phyloP scores from a whole-genome alignment of 805 yeast genomes.

The Candida anglica region DNA sequence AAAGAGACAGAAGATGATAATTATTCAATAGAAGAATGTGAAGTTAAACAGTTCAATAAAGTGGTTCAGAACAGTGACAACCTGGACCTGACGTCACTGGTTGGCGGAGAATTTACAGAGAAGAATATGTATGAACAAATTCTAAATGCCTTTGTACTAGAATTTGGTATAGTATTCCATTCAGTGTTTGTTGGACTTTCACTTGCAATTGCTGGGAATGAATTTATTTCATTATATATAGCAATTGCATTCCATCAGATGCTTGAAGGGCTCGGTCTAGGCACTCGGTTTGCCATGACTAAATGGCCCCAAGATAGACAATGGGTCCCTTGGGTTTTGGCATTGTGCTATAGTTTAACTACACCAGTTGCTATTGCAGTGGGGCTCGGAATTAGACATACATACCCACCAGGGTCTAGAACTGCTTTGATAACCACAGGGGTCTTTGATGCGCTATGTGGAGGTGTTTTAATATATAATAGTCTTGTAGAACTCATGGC shows the following conservation, averaged over 20 bases:
- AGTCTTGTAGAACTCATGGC: constrained; percentile 38
- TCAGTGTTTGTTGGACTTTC: constrained; percentile 80
- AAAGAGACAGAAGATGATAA: background rate
- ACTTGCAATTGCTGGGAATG: constrained; percentile 73
- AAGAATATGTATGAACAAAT: constrained; percentile 7
- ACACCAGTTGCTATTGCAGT: constrained; percentile 34
- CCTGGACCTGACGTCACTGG: too few relatives aligned
- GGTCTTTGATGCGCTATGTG: constrained; percentile 29
- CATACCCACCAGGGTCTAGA: constrained; percentile 31
- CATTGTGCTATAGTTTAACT: constrained; percentile 23
- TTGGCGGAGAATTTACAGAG: background rate
- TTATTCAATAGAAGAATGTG: background rate
- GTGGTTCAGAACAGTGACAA: background rate
- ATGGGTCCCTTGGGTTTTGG: constrained; percentile 30
- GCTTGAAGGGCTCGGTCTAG: constrained; percentile 85
- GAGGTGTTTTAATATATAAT: constrained; percentile 32
- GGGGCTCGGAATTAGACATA: constrained; percentile 30
- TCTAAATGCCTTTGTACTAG: constrained; percentile 44
- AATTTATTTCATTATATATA: constrained; percentile 65
- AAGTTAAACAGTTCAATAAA: background rate
- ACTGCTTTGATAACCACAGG: constrained; percentile 30
- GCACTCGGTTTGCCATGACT: constrained; percentile 53
- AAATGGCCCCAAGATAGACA: constrained; percentile 30
- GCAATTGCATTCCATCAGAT: constrained; percentile 74
- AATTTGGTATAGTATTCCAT: constrained; percentile 79